Evolutionary conservation across 441 rosid genomes (phyloP), one percentile per base, ranked within the genome.

Genomic region (Jatropha multifida): DNA sequence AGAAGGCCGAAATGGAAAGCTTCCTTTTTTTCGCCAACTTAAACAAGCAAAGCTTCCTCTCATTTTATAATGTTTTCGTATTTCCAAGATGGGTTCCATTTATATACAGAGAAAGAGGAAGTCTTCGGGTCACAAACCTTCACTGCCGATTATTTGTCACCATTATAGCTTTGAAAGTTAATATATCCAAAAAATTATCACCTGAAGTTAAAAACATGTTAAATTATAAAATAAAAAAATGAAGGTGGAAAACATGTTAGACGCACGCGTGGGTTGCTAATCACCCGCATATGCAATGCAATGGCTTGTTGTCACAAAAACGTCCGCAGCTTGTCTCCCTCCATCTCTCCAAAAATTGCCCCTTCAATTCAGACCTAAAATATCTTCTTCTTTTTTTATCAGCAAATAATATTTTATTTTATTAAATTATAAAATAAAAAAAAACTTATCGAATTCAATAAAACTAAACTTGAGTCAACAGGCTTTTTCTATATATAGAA

Each of bases 281-380:
- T 23, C 55, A 66, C 70, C 18, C 9, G 12, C 40, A 66, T 23
- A 32, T 32, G 32, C 32, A 27, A 17, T 44, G 37, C 32, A n/a
- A n/a, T 20, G 44, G 5, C 32, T 65, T 10, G 44, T 7, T 44
- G 32, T 10, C n/a, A 42, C 20, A 42, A 26, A 41, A 44, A 42
- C 52, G 69, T 44, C 12, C 32, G 68, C 48, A 38, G 17, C 2
- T 40, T 64, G 68, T 64, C 68, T 40, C 68, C 40, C 3, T 64
- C 52, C 17, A 4, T 65, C 69, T 65, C 69, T 42, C 69, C 69
- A 65, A 65, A 65, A 18, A 12, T 65, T 65, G 69, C 69, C 54
- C 52, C 52, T 42, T 65, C 51, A 42, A 40, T 32, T 32, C 32
- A 32, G 32, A 32, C 32, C 32, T 32, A 32, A 32, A 32, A 32